Evolutionary conservation across 1,284 basidiomycete genomes (phyloP).

Genomic region (Gomphus bonarii): DNA sequence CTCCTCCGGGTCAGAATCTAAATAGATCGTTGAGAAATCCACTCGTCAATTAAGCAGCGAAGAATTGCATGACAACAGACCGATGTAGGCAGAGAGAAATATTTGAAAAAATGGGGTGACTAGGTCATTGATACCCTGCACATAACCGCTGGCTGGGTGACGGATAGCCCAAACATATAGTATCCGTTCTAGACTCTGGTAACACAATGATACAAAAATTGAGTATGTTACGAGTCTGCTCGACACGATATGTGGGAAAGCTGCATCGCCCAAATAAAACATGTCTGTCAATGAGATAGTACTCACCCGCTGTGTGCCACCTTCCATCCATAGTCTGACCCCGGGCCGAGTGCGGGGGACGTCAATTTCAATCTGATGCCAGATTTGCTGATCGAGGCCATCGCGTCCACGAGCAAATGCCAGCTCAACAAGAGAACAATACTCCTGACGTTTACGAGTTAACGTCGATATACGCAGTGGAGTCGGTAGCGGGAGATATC

Average conservation of each 20-base stretch:
- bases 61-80: constrained; percentile 30
- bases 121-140: constrained; percentile 96
- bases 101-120: constrained; percentile 94
- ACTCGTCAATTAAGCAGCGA: not conserved
- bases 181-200: constrained; percentile 81
- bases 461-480: constrained; percentile 72
- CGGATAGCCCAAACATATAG: constrained; percentile 97
- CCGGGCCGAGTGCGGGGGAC: constrained; percentile 90
- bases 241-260: not conserved
- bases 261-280: not conserved
- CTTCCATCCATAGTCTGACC: constrained; percentile 84
- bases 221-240: not conserved
- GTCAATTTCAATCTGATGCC: constrained; percentile 98
- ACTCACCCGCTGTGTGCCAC: constrained; percentile 73
- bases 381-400: constrained; percentile 86
- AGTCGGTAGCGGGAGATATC: constrained; percentile 83
- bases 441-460: constrained; percentile 86
- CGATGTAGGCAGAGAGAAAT: constrained; percentile 85
- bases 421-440: constrained; percentile 79
- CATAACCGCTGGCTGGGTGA: constrained; percentile 93
- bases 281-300: not conserved
- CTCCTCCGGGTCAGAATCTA: constrained; percentile 79
- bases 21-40: constrained; percentile 8
- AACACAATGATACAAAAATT: constrained; percentile 14
- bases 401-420: constrained; percentile 84